A percentile compares a stretch with the other conserved stretches of the same genome.
Conservation (phyloP, 257 asterid species). For the Haberlea rhodopensis region DNA sequence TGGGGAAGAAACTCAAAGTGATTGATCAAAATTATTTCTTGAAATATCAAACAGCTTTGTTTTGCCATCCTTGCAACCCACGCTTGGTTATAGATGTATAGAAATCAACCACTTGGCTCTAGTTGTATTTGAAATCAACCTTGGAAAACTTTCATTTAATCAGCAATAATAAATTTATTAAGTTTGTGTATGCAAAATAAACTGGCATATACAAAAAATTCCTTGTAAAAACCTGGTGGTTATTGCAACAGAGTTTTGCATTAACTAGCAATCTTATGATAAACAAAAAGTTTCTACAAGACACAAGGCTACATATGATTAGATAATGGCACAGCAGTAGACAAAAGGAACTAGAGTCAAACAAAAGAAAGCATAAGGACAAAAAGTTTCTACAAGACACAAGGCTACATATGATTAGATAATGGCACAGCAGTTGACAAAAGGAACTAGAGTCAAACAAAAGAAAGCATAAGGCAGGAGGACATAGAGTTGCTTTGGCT, state of each 20-base stretch:
- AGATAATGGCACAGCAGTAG: conserved; percentile 2
- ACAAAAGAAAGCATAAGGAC: too few relatives aligned
- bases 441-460: conserved; percentile 1
- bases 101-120: neutral
- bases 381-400: conserved; percentile 13
- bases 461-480: neutral
- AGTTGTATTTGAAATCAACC: conserved; percentile 7
- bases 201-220: conserved; percentile 13
- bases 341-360: neutral
- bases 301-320: conserved; percentile 2
- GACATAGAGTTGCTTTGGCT: conserved; percentile 33
- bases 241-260: conserved; percentile 20
- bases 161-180: neutral
- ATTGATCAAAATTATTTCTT: neutral
- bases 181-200: conserved; percentile 3
- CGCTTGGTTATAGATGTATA: neutral
- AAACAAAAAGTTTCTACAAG: conserved; percentile 15
- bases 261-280: conserved; percentile 2
- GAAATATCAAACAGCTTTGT: neutral
- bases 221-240: conserved; percentile 12
- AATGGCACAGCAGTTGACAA: conserved; percentile 2
- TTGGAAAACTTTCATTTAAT: conserved; percentile 3
- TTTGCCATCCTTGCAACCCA: conserved; percentile 3
- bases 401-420: conserved; percentile 1
- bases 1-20: neutral